These are phyloP conservation scores for Saccharomyces hybrid DNA, from an alignment of 1,139 yeast genomes.

Conservation along the genomic window DNA sequence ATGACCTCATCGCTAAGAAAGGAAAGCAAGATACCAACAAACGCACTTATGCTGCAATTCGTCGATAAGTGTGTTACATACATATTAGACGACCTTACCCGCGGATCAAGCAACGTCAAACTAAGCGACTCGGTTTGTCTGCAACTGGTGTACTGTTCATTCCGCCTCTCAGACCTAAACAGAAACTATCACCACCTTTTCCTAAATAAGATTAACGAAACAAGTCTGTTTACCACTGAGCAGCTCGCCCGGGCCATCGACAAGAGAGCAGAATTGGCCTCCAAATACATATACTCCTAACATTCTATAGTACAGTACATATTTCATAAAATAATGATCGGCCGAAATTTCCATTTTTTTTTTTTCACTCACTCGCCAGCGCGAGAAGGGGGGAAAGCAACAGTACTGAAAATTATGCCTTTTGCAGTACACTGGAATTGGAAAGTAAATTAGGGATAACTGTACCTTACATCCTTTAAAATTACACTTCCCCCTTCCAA, in stretches of 20 bases:
- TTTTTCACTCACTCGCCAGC: not conserved
- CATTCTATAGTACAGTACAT: not conserved
- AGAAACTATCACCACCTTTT: conserved; percentile 25
- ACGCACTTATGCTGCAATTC: conserved; percentile 23
- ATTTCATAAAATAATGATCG: not conserved
- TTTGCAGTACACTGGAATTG: not conserved
- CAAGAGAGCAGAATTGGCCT: conserved; percentile 27
- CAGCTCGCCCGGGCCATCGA: conserved; percentile 23
- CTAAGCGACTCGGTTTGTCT: conserved; percentile 28
- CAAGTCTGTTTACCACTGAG: conserved; percentile 16
- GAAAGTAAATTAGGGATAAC: not conserved
- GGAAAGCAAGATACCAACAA: conserved; percentile 12
- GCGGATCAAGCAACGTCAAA: conserved; percentile 8
- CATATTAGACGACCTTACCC: conserved; percentile 12
- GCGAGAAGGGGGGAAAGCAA: not conserved
- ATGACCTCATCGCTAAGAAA: not conserved
- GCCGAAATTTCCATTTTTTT: not conserved
- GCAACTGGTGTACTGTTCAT: conserved; percentile 32
- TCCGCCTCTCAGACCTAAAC: conserved; percentile 28
- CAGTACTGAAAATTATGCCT: not conserved
- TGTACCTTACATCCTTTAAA: not conserved
- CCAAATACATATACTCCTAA: conserved; percentile 16
- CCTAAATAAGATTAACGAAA: conserved; percentile 23
- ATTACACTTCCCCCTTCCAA: not conserved
- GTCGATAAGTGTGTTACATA: conserved; percentile 20